A percentile compares a stretch with the other conserved stretches of the same genome.
phyloP scores from a whole-genome alignment of 306 rosid genomes.

The Macrotyloma uniflorum region DNA sequence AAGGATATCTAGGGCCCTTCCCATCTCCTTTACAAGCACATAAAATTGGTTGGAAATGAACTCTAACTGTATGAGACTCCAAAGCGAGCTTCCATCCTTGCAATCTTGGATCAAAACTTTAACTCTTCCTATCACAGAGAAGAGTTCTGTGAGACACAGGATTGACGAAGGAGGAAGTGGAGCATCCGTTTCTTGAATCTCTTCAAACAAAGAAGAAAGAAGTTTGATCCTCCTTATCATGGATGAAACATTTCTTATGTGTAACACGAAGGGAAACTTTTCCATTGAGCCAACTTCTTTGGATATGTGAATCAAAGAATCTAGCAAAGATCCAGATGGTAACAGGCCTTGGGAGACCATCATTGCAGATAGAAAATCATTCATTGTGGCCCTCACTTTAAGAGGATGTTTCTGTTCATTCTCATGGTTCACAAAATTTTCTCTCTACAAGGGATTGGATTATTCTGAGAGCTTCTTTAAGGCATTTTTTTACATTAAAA shows the following conservation, averaged over 20 bases:
- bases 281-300: slow-evolving; percentile 71
- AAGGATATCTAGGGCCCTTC: slow-evolving; percentile 82
- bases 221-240: slow-evolving; percentile 86
- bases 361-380: slow-evolving; percentile 48
- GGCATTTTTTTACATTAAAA: slow-evolving; percentile 3
- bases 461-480: slow-evolving; percentile 19
- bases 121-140: slow-evolving; percentile 72
- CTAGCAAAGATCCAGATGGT: slow-evolving; percentile 73
- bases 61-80: slow-evolving; percentile 75
- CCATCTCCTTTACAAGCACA: slow-evolving; percentile 80
- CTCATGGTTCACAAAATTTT: slow-evolving; percentile 36
- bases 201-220: slow-evolving; percentile 83
- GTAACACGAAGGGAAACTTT: slow-evolving; percentile 58
- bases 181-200: slow-evolving; percentile 64
- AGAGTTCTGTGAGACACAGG: slow-evolving; percentile 86
- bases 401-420: slow-evolving; percentile 39
- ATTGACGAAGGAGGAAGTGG: slow-evolving; percentile 84
- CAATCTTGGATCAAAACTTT: slow-evolving; percentile 70
- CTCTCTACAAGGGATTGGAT: slow-evolving; percentile 30
- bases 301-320: slow-evolving; percentile 65
- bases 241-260: slow-evolving; percentile 64
- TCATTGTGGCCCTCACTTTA: slow-evolving; percentile 50
- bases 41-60: slow-evolving; percentile 64
- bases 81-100: slow-evolving; percentile 72
- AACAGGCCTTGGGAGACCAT: slow-evolving; percentile 62